Conservation (phyloP, 2,329 filamentous ascomycete genomes). For the Pestalotiopsis sp. region DNA sequence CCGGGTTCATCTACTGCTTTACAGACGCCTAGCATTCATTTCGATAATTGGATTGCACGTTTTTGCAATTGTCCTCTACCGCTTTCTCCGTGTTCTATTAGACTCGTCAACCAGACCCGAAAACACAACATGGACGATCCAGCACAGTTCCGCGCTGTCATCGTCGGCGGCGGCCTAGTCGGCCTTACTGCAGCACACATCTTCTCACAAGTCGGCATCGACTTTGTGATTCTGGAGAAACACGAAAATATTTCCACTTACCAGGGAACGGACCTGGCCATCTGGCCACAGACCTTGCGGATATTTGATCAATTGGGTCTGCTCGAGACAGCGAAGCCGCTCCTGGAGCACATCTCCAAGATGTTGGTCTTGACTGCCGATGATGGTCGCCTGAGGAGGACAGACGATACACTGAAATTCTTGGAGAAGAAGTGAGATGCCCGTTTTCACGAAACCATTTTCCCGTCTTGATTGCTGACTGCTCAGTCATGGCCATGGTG, state of each 20-base stretch:
- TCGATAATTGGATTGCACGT: too few species aligned
- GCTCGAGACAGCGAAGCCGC: neutral
- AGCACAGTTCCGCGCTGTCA: slow-evolving; percentile 19
- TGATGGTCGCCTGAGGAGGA: neutral
- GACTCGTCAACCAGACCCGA: neutral
- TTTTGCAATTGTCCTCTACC: too few species aligned
- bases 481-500: neutral
- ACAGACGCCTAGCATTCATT: too few species aligned
- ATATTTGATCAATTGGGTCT: neutral
- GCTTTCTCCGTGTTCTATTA: neutral
- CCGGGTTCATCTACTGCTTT: too few species aligned
- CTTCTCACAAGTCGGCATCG: slow-evolving; percentile 29
- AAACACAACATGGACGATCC: neutral
- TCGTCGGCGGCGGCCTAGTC: slow-evolving; percentile 27
- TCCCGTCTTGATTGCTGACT: neutral
- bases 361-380: neutral
- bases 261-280: neutral
- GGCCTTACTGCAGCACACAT: slow-evolving; percentile 28
- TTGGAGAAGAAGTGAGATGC: neutral
- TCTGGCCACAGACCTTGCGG: slow-evolving; percentile 6
- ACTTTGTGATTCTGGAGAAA: slow-evolving; percentile 38
- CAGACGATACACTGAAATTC: neutral
- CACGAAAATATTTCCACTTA: neutral
- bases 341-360: neutral
- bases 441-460: neutral